Conservation (phyloP, 192 early-diverging fungal species). For the Funneliformis geosporum region DNA sequence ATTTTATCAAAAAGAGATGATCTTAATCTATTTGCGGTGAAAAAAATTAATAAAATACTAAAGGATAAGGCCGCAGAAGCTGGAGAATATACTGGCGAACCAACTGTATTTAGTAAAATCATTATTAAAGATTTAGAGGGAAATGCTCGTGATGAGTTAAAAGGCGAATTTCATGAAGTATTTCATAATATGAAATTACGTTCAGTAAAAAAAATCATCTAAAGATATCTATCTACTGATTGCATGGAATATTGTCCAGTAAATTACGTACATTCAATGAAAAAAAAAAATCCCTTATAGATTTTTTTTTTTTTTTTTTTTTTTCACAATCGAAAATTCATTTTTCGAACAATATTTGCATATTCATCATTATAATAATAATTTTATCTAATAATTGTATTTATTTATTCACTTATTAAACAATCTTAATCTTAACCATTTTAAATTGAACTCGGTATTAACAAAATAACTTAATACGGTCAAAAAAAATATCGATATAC, state of each 20-base stretch:
- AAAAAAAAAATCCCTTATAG: no score
- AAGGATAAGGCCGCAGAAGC: conserved; percentile 65
- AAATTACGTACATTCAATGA: no score
- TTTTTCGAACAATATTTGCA: neutral
- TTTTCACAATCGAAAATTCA: no score
- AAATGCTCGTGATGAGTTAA: neutral
- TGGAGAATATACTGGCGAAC: conserved; percentile 44
- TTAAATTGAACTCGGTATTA: neutral
- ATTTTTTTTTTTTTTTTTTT: no score
- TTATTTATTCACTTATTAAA: no score
- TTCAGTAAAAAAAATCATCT: neutral
- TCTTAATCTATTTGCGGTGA: conserved; percentile 76
- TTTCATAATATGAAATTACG: neutral
- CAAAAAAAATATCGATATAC: no score
- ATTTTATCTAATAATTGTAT: no score
- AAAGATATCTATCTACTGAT: no score
- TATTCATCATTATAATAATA: no score
- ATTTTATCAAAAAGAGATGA: conserved; percentile 87
- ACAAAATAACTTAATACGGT: no score
- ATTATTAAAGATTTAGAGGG: conserved; percentile 8
- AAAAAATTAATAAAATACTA: conserved; percentile 83
- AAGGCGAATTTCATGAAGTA: neutral
- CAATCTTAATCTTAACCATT: no score
- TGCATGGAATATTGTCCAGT: no score
- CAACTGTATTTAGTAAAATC: conserved; percentile 60